Conservation (phyloP, 345 rosid genomes). For the Corchorus capsularis region DNA sequence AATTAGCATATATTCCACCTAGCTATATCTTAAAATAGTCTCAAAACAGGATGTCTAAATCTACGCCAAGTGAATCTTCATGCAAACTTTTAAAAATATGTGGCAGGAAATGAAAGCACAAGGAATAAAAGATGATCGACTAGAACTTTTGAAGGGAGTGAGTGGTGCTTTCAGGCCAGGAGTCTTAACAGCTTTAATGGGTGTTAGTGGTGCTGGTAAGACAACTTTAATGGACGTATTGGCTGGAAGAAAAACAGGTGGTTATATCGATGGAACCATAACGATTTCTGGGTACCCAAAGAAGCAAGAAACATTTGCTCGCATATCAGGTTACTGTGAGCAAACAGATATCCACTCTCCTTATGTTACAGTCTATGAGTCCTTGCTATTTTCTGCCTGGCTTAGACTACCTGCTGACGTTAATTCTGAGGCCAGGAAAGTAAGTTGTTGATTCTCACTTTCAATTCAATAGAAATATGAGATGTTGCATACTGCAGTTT, state of each 20-base stretch:
- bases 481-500: not conserved
- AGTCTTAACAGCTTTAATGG: slow-evolving; percentile 64
- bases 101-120: slow-evolving; percentile 59
- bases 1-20: not conserved
- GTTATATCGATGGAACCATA: slow-evolving; percentile 49
- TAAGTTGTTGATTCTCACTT: slow-evolving; percentile 14
- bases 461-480: too few relatives aligned
- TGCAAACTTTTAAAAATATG: not conserved
- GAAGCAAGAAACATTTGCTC: slow-evolving; percentile 65
- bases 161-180: slow-evolving; percentile 70
- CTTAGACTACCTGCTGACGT: slow-evolving; percentile 59
- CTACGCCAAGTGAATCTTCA: not conserved
- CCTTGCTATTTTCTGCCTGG: slow-evolving; percentile 62
- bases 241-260: slow-evolving; percentile 71
- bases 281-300: slow-evolving; percentile 59
- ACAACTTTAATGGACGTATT: slow-evolving; percentile 72
- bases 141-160: slow-evolving; percentile 59
- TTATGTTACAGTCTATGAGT: slow-evolving; percentile 56
- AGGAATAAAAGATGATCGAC: slow-evolving; percentile 42
- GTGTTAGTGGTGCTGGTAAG: slow-evolving; percentile 67
- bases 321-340: slow-evolving; percentile 66
- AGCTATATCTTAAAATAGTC: not conserved
- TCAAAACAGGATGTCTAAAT: not conserved
- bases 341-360: slow-evolving; percentile 71
- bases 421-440: slow-evolving; percentile 53